A percentile compares a stretch with the other conserved stretches of the same genome.
These are phyloP conservation scores for Cercophora samala DNA, from an alignment of 495 filamentous ascomycete species.

Conservation along the genomic window DNA sequence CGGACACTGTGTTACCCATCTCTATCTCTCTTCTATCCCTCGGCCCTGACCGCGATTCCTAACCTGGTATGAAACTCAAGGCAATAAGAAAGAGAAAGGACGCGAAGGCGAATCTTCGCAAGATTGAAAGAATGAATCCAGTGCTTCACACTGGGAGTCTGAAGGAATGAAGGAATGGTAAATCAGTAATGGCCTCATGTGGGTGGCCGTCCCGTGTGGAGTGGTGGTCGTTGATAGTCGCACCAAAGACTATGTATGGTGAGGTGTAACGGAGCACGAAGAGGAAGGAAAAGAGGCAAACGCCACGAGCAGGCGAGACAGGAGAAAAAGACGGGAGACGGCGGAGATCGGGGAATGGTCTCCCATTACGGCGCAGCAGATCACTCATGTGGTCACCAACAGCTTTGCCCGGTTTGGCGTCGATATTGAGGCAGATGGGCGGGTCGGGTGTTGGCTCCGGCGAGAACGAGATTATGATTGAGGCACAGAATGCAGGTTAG, in stretches of 20 bases:
- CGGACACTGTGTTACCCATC: not conserved
- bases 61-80: no score
- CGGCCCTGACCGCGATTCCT: no score
- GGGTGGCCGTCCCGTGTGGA: not conserved
- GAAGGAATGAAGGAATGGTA: not conserved
- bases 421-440: not conserved
- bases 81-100: not conserved
- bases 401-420: not conserved
- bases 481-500: no score
- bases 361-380: not conserved
- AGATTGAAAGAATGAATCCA: not conserved
- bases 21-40: not conserved
- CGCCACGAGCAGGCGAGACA: not conserved
- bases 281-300: not conserved
- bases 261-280: not conserved
- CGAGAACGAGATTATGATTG: no score
- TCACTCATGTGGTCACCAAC: not conserved
- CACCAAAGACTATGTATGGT: not conserved
- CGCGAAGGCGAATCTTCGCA: not conserved
- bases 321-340: not conserved
- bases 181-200: not conserved
- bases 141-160: not conserved
- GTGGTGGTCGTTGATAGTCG: not conserved
- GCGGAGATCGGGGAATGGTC: not conserved
- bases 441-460: no score